Conservation (phyloP, 2,329 filamentous ascomycete species). For the Harringtonia lauricola region DNA sequence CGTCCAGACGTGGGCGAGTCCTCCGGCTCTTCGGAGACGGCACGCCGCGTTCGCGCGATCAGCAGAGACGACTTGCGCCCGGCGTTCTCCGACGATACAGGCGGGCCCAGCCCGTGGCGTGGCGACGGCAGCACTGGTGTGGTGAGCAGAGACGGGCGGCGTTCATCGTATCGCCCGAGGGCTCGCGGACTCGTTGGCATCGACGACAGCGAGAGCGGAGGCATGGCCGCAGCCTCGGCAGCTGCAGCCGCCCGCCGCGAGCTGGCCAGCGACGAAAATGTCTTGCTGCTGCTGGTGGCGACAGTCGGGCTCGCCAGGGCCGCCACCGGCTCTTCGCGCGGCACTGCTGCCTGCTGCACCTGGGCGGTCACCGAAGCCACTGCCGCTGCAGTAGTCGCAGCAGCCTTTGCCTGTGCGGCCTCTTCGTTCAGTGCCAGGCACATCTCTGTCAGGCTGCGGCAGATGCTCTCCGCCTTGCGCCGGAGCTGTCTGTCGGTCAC, state of each 20-base stretch:
- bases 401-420: constrained; percentile 22
- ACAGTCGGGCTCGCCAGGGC: too few relatives aligned
- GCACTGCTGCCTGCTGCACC: not conserved
- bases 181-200: not conserved
- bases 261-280: constrained; percentile 5
- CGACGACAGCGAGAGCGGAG: too few relatives aligned
- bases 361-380: not conserved
- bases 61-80: constrained; percentile 44
- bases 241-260: not conserved
- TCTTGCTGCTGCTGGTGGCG: constrained; percentile 5
- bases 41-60: constrained; percentile 29
- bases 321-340: constrained; percentile 14
- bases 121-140: constrained; percentile 34
- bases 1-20: constrained; percentile 21
- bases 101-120: constrained; percentile 26
- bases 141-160: constrained; percentile 21
- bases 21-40: constrained; percentile 37
- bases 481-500: constrained; percentile 74
- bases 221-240: too few relatives aligned
- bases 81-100: constrained; percentile 27
- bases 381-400: constrained; percentile 6
- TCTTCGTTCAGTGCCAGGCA: constrained; percentile 73
- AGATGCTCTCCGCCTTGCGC: constrained; percentile 86
- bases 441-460: constrained; percentile 83
- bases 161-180: constrained; percentile 41